phyloP scores from a whole-genome alignment of 805 yeast genomes.

The Sugiyamaella americana region DNA sequence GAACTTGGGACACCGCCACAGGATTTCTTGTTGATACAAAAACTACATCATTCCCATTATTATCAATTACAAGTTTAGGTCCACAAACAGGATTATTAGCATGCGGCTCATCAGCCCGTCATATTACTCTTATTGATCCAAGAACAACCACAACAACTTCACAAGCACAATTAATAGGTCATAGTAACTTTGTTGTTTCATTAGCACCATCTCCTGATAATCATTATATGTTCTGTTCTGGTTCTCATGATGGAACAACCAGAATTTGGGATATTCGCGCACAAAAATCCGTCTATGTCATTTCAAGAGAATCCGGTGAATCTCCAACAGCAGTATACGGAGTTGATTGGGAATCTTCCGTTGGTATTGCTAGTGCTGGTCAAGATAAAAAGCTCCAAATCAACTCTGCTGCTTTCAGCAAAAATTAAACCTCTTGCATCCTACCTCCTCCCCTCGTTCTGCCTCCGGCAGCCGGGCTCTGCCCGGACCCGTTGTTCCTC shows the following conservation, averaged over 20 bases:
- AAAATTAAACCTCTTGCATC: constrained; percentile 1
- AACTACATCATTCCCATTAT: constrained; percentile 76
- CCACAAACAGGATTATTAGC: constrained; percentile 61
- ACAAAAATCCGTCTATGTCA: constrained; percentile 70
- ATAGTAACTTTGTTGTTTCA: constrained; percentile 81
- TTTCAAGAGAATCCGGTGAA: constrained; percentile 58
- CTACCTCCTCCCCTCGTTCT: not conserved
- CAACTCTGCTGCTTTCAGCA: constrained; percentile 35
- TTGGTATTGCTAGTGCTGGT: constrained; percentile 90
- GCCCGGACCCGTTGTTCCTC: not conserved
- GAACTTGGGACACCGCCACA: constrained; percentile 95
- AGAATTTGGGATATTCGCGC: constrained; percentile 95
- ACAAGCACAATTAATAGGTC: constrained; percentile 74
- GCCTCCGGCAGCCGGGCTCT: not conserved
- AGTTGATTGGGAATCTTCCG: constrained; percentile 72
- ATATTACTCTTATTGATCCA: constrained; percentile 90
- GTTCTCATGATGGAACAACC: constrained; percentile 94
- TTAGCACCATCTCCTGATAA: constrained; percentile 69
- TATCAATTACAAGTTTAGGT: constrained; percentile 66
- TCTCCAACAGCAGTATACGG: constrained; percentile 66
- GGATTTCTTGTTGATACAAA: constrained; percentile 80
- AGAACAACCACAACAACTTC: constrained; percentile 54
- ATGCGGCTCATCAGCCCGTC: constrained; percentile 97
- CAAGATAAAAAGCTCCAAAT: constrained; percentile 90
- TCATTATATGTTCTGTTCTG: constrained; percentile 78